These are phyloP conservation scores for Boletus tomentosulus DNA, from an alignment of 768 basidiomycete genomes.

Conservation along the genomic window DNA sequence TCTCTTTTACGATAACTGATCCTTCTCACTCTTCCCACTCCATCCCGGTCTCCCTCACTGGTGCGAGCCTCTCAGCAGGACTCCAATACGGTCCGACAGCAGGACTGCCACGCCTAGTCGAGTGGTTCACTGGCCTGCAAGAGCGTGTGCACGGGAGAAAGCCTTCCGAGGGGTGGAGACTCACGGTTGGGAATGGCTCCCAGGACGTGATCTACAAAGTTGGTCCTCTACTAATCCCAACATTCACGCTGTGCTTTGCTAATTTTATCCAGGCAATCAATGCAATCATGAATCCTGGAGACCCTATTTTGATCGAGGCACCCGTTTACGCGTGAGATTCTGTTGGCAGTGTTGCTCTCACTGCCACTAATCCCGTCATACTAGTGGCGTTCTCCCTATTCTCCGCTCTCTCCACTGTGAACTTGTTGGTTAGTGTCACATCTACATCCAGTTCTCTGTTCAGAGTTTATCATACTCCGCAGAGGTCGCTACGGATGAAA, in stretches of 20 bases:
- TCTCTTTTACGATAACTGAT: slow-evolving; percentile 61
- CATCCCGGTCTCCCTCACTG: slow-evolving; percentile 49
- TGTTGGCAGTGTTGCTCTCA: slow-evolving; percentile 10
- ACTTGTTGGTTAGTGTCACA: slow-evolving; percentile 45
- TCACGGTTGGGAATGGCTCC: slow-evolving; percentile 78
- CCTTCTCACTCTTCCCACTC: slow-evolving; percentile 41
- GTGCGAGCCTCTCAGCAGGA: slow-evolving; percentile 55
- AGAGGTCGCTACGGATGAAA: slow-evolving; percentile 77
- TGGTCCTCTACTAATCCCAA: background rate
- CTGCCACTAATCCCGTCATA: slow-evolving; percentile 7
- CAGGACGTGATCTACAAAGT: slow-evolving; percentile 92
- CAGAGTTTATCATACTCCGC: slow-evolving; percentile 7
- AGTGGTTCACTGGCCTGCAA: slow-evolving; percentile 74
- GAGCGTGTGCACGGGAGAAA: slow-evolving; percentile 61
- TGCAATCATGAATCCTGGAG: slow-evolving; percentile 72
- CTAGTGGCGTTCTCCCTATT: slow-evolving; percentile 64
- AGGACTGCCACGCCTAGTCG: slow-evolving; percentile 58
- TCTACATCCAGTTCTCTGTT: background rate
- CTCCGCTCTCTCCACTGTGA: slow-evolving; percentile 54
- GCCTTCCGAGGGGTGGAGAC: slow-evolving; percentile 62
- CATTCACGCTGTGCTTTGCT: slow-evolving; percentile 2
- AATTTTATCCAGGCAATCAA: slow-evolving; percentile 52
- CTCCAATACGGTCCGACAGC: slow-evolving; percentile 77
- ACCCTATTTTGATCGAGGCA: slow-evolving; percentile 76
- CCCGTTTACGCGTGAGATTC: slow-evolving; percentile 67